phyloP scores from a whole-genome alignment of 2,329 filamentous ascomycete genomes.

The Fusarium falciforme region DNA sequence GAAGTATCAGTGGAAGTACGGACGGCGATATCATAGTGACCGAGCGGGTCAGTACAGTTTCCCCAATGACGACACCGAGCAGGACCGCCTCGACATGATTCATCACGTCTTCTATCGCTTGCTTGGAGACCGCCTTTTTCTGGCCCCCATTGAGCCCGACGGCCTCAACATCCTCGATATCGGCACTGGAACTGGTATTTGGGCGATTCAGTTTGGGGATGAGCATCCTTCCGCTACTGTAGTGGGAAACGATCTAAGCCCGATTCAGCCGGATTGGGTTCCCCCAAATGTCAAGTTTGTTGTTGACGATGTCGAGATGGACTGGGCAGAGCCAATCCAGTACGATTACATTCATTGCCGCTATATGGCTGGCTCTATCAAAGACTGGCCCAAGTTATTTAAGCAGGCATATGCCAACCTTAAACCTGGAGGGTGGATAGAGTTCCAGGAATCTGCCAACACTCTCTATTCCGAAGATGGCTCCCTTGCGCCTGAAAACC shows the following conservation, averaged over 20 bases:
- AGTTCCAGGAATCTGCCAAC: slow-evolving; percentile 56
- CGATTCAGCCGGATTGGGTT: slow-evolving; percentile 60
- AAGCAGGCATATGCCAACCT: slow-evolving; percentile 49
- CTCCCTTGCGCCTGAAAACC: slow-evolving; percentile 50
- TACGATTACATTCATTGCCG: slow-evolving; percentile 52
- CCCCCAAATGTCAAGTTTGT: slow-evolving; percentile 69
- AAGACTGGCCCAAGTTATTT: slow-evolving; percentile 44
- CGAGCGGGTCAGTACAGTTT: slow-evolving; percentile 51
- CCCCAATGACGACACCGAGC: slow-evolving; percentile 53
- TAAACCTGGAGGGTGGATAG: slow-evolving; percentile 60
- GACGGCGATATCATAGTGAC: slow-evolving; percentile 55
- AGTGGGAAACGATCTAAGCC: slow-evolving; percentile 54
- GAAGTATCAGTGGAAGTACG: slow-evolving; percentile 48
- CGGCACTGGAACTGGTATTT: slow-evolving; percentile 59
- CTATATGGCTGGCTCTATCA: slow-evolving; percentile 50
- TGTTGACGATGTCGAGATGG: slow-evolving; percentile 68
- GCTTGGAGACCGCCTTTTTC: slow-evolving; percentile 50
- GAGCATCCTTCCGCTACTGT: slow-evolving; percentile 50
- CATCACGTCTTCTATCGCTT: slow-evolving; percentile 50
- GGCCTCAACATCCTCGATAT: slow-evolving; percentile 56
- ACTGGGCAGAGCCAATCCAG: slow-evolving; percentile 55
- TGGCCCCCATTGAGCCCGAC: slow-evolving; percentile 51
- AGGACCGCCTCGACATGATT: slow-evolving; percentile 54
- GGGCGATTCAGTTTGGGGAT: slow-evolving; percentile 60
- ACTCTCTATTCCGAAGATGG: slow-evolving; percentile 53